Percentiles rank a stretch among this genome's conserved stretches.
Evolutionary conservation across 1,139 yeast species (phyloP).

Genomic region (Groenewaldozyma sp.): DNA sequence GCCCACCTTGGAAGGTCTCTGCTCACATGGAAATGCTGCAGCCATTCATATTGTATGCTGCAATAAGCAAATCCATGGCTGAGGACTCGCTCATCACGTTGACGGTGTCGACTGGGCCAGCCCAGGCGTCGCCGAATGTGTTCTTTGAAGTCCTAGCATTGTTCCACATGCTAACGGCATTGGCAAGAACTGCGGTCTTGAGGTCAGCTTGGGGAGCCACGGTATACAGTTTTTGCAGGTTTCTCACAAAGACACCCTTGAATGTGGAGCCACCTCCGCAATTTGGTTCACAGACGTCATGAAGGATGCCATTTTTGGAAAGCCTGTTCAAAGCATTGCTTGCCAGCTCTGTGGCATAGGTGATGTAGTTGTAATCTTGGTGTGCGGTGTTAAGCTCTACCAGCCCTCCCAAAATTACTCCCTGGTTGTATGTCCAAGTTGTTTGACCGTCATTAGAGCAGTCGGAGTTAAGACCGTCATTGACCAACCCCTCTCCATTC

Average conservation of each 20-base stretch:
- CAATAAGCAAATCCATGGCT: conserved; percentile 1
- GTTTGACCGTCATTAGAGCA: conserved; percentile 13
- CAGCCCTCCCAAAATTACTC: conserved; percentile 16
- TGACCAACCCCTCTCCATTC: conserved; percentile 10
- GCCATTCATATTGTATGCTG: not conserved
- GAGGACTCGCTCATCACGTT: not conserved
- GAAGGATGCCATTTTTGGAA: conserved; percentile 11
- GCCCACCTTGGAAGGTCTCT: too few relatives aligned
- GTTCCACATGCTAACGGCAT: not conserved
- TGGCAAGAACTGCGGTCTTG: not conserved
- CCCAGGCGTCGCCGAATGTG: conserved; percentile 1
- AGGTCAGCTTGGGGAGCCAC: not conserved
- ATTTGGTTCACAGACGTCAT: conserved; percentile 14
- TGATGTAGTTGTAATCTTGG: conserved; percentile 5
- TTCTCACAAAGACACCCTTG: conserved; percentile 16
- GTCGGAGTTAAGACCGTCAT: conserved; percentile 12
- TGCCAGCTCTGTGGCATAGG: conserved; percentile 11
- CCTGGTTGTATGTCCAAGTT: conserved; percentile 16
- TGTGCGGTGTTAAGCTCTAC: conserved; percentile 11
- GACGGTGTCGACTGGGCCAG: not conserved
- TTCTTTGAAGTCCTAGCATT: not conserved
- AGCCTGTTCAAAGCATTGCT: conserved; percentile 9
- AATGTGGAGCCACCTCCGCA: conserved; percentile 16
- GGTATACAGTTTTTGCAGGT: conserved; percentile 10
- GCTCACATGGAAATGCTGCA: not conserved